Evolutionary conservation across 169 alveolate species (phyloP).

Genomic region (Eimeria maxima): DNA sequence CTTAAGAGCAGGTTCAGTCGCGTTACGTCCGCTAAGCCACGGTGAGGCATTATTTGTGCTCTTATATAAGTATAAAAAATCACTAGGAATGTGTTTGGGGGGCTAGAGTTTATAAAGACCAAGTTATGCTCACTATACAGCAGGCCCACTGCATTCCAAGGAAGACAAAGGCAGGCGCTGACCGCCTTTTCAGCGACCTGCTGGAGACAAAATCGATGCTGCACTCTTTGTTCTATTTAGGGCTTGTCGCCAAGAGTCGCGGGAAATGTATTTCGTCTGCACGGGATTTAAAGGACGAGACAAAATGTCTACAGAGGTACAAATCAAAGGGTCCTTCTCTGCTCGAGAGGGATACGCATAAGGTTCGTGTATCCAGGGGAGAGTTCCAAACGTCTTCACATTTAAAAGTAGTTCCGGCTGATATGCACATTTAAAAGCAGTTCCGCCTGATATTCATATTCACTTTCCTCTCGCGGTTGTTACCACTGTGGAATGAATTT

Average conservation of each 20-base stretch:
- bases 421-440: neutral
- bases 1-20: constrained; percentile 76
- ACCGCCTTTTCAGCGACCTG: neutral
- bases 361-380: neutral
- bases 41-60: constrained; percentile 48
- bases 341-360: constrained; percentile 79
- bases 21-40: constrained; percentile 84
- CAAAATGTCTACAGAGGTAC: constrained; percentile 79
- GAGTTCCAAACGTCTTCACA: neutral
- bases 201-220: neutral
- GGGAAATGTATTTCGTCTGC: constrained; percentile 86
- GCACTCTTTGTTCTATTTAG: constrained; percentile 38
- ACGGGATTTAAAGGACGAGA: constrained; percentile 80
- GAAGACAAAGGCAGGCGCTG: neutral
- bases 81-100: neutral
- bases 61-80: neutral
- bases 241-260: constrained; percentile 84
- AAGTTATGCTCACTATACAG: neutral
- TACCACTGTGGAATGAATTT: neutral
- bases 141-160: neutral
- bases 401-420: neutral
- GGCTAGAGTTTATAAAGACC: neutral
- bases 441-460: too few species aligned
- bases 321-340: constrained; percentile 82
- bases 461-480: too few species aligned